Percentiles rank a stretch among this genome's conserved stretches.
These are phyloP conservation scores for Cladophialophora chaetospira DNA, from an alignment of 2,329 filamentous ascomycete species.

Conservation along the genomic window DNA sequence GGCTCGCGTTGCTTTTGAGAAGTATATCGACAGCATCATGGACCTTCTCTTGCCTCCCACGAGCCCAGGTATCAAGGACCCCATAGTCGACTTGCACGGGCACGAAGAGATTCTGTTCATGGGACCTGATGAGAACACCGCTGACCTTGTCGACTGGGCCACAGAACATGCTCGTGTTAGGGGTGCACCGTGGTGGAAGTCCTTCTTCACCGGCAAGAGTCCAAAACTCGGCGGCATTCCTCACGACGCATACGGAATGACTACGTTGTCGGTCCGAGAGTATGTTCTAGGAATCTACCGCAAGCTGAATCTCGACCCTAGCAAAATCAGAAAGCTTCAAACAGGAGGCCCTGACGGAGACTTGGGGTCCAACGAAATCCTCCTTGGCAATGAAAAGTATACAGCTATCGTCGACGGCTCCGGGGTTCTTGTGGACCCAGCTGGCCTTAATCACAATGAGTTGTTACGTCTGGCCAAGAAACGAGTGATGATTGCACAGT, in stretches of 20 bases:
- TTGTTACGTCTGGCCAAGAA: slow-evolving; percentile 80
- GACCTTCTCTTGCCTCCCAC: slow-evolving; percentile 86
- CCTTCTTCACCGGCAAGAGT: slow-evolving; percentile 99
- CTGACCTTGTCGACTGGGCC: slow-evolving; percentile 97
- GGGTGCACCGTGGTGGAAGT: slow-evolving; percentile 98
- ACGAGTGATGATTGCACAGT: slow-evolving; percentile 86
- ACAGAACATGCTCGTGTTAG: slow-evolving; percentile 86
- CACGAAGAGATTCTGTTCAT: slow-evolving; percentile 98
- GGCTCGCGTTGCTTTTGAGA: slow-evolving; percentile 89
- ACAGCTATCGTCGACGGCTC: slow-evolving; percentile 93
- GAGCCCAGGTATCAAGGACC: slow-evolving; percentile 97
- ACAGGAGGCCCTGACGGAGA: slow-evolving; percentile 97
- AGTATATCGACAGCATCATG: slow-evolving; percentile 98
- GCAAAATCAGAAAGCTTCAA: slow-evolving; percentile 87
- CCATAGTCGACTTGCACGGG: slow-evolving; percentile 91
- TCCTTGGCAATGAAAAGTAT: slow-evolving; percentile 94
- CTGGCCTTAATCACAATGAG: slow-evolving; percentile 83
- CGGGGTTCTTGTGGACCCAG: slow-evolving; percentile 89
- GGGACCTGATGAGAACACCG: slow-evolving; percentile 98
- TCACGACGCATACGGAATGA: slow-evolving; percentile 97
- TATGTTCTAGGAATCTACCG: slow-evolving; percentile 97
- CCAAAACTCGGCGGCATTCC: slow-evolving; percentile 94
- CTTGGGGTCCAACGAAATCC: slow-evolving; percentile 94
- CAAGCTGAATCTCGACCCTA: slow-evolving; percentile 86
- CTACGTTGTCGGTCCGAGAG: slow-evolving; percentile 91